Evolutionary conservation across 495 filamentous ascomycete species (phyloP).

Genomic region (Venustampulla echinocandica): DNA sequence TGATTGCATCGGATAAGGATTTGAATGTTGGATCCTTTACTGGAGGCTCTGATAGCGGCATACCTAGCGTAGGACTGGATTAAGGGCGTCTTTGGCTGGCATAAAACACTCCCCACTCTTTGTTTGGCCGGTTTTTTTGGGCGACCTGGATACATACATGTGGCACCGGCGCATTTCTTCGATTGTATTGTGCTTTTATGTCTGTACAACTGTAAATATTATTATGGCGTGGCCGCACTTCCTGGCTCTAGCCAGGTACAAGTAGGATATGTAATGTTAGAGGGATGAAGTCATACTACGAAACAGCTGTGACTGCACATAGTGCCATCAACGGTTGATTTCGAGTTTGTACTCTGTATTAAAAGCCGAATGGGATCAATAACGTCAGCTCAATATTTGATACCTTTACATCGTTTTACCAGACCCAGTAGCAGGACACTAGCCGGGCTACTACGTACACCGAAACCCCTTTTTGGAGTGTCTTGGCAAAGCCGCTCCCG

Average conservation of each 20-base stretch:
- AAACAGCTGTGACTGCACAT: no score
- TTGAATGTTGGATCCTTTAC: constrained; percentile 48
- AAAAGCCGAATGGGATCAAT: background rate
- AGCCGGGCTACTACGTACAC: no score
- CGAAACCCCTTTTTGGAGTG: no score
- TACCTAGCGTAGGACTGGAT: constrained; percentile 19
- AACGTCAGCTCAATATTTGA: background rate
- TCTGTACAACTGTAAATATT: constrained; percentile 19
- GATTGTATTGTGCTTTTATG: no score
- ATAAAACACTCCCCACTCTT: constrained; percentile 13
- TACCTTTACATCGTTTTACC: no score
- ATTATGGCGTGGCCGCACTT: constrained; percentile 11
- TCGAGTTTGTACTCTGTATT: no score
- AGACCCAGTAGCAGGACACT: no score
- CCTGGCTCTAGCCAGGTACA: background rate
- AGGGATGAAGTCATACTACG: background rate
- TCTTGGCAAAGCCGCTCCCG: background rate
- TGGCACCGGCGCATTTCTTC: background rate
- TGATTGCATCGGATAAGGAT: constrained; percentile 82
- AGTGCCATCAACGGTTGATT: no score
- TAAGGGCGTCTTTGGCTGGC: constrained; percentile 3
- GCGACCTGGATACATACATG: constrained; percentile 15
- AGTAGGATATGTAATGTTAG: constrained; percentile 1
- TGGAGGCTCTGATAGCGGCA: constrained; percentile 19
- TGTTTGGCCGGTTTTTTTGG: background rate